phyloP scores from a whole-genome alignment of 2,329 filamentous ascomycete species.

The Penicillium palitans region DNA sequence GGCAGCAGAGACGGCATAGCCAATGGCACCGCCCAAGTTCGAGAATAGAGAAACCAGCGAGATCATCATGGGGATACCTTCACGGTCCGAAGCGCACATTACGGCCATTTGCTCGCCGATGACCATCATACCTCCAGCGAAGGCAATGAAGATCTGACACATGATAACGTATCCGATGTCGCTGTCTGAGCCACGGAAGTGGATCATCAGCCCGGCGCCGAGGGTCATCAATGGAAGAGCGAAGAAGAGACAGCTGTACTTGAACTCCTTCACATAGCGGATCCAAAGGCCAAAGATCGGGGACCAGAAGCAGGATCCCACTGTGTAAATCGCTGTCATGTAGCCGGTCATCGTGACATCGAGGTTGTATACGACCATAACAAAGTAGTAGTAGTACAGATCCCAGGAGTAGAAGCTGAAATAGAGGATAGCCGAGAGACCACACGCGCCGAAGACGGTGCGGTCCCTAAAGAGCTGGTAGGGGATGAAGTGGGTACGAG shows the following conservation, averaged over 20 bases:
- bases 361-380: constrained; percentile 55
- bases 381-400: constrained; percentile 54
- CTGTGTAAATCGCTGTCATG: constrained; percentile 53
- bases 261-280: constrained; percentile 53
- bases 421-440: constrained; percentile 51
- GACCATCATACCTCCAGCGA: constrained; percentile 55
- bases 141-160: constrained; percentile 57
- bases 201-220: constrained; percentile 56
- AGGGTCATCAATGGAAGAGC: constrained; percentile 54
- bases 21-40: constrained; percentile 38
- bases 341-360: constrained; percentile 45
- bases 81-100: constrained; percentile 56
- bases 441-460: constrained; percentile 55
- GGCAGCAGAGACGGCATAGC: constrained; percentile 29
- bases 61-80: constrained; percentile 53
- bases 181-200: constrained; percentile 53
- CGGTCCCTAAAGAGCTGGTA: constrained; percentile 52
- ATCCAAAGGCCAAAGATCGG: constrained; percentile 54
- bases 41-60: constrained; percentile 36
- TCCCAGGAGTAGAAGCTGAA: constrained; percentile 56
- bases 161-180: constrained; percentile 54
- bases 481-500: constrained; percentile 55
- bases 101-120: constrained; percentile 59
- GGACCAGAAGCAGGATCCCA: constrained; percentile 54
- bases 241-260: constrained; percentile 52